Evolutionary conservation across 768 basidiomycete genomes (phyloP).

Genomic region (Tricholoma bakamatsutake): DNA sequence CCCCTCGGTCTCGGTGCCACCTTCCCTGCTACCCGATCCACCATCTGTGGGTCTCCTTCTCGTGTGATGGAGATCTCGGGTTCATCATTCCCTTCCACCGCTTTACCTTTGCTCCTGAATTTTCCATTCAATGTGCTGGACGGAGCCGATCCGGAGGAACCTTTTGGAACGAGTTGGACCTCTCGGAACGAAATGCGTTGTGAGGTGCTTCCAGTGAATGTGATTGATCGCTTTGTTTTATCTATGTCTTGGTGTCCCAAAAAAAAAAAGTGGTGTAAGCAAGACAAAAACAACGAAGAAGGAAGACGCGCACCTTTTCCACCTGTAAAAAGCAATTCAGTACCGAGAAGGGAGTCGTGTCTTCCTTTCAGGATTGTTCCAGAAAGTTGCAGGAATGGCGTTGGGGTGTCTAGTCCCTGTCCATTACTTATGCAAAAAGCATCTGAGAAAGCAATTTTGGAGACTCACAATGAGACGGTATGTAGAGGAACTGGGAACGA

Average conservation of each 20-base stretch:
- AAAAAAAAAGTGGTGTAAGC: background rate
- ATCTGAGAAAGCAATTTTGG: background rate
- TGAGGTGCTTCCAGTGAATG: slow-evolving; percentile 55
- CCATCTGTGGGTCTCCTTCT: slow-evolving; percentile 4
- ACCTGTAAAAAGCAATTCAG: slow-evolving; percentile 72
- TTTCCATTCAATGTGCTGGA: background rate
- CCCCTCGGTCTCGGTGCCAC: slow-evolving; percentile 10
- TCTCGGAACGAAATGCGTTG: slow-evolving; percentile 71
- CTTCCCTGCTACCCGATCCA: slow-evolving; percentile 27
- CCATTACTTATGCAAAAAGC: background rate
- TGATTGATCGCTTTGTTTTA: slow-evolving; percentile 43
- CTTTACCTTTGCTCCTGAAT: slow-evolving; percentile 5
- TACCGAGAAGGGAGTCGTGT: slow-evolving; percentile 64
- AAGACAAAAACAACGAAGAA: background rate
- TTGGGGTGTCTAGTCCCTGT: slow-evolving; percentile 73
- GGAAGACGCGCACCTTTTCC: slow-evolving; percentile 40
- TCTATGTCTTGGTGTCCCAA: slow-evolving; percentile 36
- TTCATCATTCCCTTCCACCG: background rate
- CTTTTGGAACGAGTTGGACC: no score
- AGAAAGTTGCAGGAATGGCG: slow-evolving; percentile 71
- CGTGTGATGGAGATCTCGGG: slow-evolving; percentile 6
- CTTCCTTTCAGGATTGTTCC: slow-evolving; percentile 70
- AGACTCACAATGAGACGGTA: slow-evolving; percentile 70
- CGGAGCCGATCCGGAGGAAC: background rate
- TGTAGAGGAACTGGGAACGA: slow-evolving; percentile 63